phyloP scores from a whole-genome alignment of 2,329 filamentous ascomycete species.

The Neonectria ditissima region DNA sequence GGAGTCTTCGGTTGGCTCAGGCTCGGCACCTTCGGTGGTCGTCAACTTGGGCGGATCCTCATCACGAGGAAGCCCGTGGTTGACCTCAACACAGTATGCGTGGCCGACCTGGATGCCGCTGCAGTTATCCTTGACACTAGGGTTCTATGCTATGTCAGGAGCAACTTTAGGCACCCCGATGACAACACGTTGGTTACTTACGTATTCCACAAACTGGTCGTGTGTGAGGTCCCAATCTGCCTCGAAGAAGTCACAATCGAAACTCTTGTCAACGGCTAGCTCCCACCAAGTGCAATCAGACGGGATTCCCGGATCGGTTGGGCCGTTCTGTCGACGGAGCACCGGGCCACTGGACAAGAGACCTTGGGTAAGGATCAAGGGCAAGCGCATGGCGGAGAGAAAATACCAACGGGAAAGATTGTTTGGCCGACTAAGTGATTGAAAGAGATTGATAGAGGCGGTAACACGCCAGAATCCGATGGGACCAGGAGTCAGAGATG shows the following conservation, averaged over 20 bases:
- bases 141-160: constrained; percentile 16
- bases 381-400: constrained; percentile 9
- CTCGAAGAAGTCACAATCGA: constrained; percentile 18
- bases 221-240: constrained; percentile 10
- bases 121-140: constrained; percentile 19
- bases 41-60: constrained; percentile 8
- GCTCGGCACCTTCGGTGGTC: not conserved
- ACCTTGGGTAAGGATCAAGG: not conserved
- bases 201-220: constrained; percentile 14
- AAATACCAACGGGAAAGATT: not conserved
- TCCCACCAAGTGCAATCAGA: constrained; percentile 26
- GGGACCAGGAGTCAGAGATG: constrained; percentile 3
- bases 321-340: constrained; percentile 16
- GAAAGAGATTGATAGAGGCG: constrained; percentile 6
- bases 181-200: constrained; percentile 11
- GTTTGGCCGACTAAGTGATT: constrained; percentile 1
- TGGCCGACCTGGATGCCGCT: constrained; percentile 20
- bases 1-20: constrained; percentile 4
- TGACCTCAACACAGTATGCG: constrained; percentile 29
- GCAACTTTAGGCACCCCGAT: not conserved
- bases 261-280: constrained; percentile 5
- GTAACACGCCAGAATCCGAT: constrained; percentile 4
- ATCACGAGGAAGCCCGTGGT: constrained; percentile 17
- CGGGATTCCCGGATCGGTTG: constrained; percentile 8
- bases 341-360: constrained; percentile 4